Conservation (phyloP, 2,329 filamentous ascomycete species). For the Mycogone perniciosa region DNA sequence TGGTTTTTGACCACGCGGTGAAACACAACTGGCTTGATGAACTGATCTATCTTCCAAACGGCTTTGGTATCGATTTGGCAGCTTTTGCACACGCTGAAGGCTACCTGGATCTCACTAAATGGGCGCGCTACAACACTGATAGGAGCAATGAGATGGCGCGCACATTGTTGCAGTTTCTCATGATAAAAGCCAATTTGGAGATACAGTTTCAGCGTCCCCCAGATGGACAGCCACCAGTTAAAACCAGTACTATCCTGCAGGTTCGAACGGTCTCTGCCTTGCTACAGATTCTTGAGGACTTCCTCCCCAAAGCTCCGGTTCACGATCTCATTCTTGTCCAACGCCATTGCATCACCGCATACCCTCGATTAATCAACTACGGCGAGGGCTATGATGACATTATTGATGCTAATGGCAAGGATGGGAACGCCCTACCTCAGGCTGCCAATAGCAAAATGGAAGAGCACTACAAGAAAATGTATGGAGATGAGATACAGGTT, state of each 20-base stretch:
- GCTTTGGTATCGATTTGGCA: slow-evolving; percentile 81
- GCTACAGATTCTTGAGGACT: slow-evolving; percentile 71
- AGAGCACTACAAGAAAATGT: slow-evolving; percentile 97
- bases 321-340: slow-evolving; percentile 74
- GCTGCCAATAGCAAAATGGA: slow-evolving; percentile 90
- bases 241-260: slow-evolving; percentile 67
- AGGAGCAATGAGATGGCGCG: slow-evolving; percentile 61
- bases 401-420: slow-evolving; percentile 75
- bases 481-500: slow-evolving; percentile 81
- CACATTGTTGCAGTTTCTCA: slow-evolving; percentile 71
- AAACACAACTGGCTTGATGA: slow-evolving; percentile 81
- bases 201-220: slow-evolving; percentile 63
- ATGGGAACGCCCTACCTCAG: slow-evolving; percentile 72
- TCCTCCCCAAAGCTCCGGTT: slow-evolving; percentile 50
- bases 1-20: slow-evolving; percentile 57
- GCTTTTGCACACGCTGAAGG: slow-evolving; percentile 77
- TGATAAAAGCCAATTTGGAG: slow-evolving; percentile 79
- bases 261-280: slow-evolving; percentile 80
- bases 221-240: slow-evolving; percentile 49
- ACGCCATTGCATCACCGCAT: slow-evolving; percentile 82
- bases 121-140: slow-evolving; percentile 67
- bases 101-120: slow-evolving; percentile 72
- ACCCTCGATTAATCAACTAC: slow-evolving; percentile 93
- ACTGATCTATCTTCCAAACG: slow-evolving; percentile 70
- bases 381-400: slow-evolving; percentile 88